A percentile compares a stretch with the other conserved stretches of the same genome.
Evolutionary conservation across 1,139 yeast genomes (phyloP).

Genomic region (Sugiyamaella pinicola): DNA sequence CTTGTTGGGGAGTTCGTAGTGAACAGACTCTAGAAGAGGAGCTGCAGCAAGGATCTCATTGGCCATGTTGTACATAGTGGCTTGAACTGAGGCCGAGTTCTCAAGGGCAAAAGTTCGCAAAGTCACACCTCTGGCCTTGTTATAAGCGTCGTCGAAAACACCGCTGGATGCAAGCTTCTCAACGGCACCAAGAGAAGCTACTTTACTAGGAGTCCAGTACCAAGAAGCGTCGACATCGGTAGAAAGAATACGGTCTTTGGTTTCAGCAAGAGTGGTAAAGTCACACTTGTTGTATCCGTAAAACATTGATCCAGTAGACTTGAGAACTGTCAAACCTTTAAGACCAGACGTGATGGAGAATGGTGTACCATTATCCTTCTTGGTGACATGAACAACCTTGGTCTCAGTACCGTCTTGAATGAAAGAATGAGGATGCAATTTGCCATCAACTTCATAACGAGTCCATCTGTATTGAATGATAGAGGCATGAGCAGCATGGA

Average conservation of each 20-base stretch:
- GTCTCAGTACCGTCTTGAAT: slow-evolving; percentile 82
- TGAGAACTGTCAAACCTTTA: slow-evolving; percentile 82
- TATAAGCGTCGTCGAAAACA: slow-evolving; percentile 64
- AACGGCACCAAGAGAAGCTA: slow-evolving; percentile 50
- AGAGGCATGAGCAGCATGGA: slow-evolving; percentile 66
- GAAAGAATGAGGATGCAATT: slow-evolving; percentile 80
- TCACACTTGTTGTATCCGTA: slow-evolving; percentile 85
- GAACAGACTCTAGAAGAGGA: slow-evolving; percentile 61
- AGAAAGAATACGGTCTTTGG: slow-evolving; percentile 80
- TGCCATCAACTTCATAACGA: slow-evolving; percentile 72
- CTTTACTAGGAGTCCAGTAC: slow-evolving; percentile 59
- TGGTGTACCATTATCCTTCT: slow-evolving; percentile 47
- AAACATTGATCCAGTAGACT: slow-evolving; percentile 94
- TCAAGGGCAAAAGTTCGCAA: slow-evolving; percentile 79
- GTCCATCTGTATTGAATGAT: slow-evolving; percentile 79
- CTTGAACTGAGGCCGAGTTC: slow-evolving; percentile 89
- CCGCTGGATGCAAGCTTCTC: slow-evolving; percentile 57
- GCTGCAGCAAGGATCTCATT: slow-evolving; percentile 63
- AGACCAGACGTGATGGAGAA: slow-evolving; percentile 68
- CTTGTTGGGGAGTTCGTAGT: slow-evolving; percentile 83
- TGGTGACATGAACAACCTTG: slow-evolving; percentile 60
- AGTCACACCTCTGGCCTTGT: slow-evolving; percentile 65
- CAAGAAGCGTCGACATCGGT: slow-evolving; percentile 82
- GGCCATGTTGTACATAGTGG: slow-evolving; percentile 93
- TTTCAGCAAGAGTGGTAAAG: slow-evolving; percentile 81